Evolutionary conservation across 768 basidiomycete species (phyloP).

Genomic region (Collybia sordida): DNA sequence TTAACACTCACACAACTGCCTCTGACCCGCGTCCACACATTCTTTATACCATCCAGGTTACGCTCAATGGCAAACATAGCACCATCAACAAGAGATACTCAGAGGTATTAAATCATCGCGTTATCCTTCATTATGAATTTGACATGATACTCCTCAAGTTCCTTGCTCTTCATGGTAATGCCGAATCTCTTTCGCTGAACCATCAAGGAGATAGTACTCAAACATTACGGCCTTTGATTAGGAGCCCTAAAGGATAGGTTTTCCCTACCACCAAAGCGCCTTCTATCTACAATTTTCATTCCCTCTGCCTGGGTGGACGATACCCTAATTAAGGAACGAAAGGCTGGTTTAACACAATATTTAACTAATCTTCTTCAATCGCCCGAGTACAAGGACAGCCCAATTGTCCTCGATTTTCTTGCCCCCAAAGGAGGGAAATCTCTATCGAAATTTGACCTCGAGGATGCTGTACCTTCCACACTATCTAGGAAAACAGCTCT

Average conservation of each 20-base stretch:
- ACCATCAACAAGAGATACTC: slow-evolving; percentile 39
- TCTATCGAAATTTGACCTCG: slow-evolving; percentile 33
- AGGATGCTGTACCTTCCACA: slow-evolving; percentile 49
- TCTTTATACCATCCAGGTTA: slow-evolving; percentile 40
- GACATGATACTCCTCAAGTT: slow-evolving; percentile 24
- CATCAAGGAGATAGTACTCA: no score
- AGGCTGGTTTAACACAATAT: slow-evolving; percentile 43
- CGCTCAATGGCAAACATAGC: slow-evolving; percentile 26
- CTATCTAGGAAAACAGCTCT: slow-evolving; percentile 36
- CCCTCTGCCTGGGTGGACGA: slow-evolving; percentile 57
- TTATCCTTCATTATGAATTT: neutral
- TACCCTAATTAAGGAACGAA: slow-evolving; percentile 49
- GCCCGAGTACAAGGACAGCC: slow-evolving; percentile 32
- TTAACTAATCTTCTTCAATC: slow-evolving; percentile 36
- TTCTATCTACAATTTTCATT: slow-evolving; percentile 45
- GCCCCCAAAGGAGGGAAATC: slow-evolving; percentile 18
- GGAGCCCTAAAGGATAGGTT: slow-evolving; percentile 37
- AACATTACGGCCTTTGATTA: slow-evolving; percentile 2
- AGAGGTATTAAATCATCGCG: slow-evolving; percentile 29
- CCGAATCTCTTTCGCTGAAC: neutral
- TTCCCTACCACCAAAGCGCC: slow-evolving; percentile 50
- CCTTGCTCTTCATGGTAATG: slow-evolving; percentile 33
- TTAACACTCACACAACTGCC: slow-evolving; percentile 44
- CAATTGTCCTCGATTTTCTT: slow-evolving; percentile 39
- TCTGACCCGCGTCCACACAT: slow-evolving; percentile 49